A percentile compares a stretch with the other conserved stretches of the same genome.
Conservation (phyloP, 495 filamentous ascomycete genomes). For the Penicillium bovifimosum region DNA sequence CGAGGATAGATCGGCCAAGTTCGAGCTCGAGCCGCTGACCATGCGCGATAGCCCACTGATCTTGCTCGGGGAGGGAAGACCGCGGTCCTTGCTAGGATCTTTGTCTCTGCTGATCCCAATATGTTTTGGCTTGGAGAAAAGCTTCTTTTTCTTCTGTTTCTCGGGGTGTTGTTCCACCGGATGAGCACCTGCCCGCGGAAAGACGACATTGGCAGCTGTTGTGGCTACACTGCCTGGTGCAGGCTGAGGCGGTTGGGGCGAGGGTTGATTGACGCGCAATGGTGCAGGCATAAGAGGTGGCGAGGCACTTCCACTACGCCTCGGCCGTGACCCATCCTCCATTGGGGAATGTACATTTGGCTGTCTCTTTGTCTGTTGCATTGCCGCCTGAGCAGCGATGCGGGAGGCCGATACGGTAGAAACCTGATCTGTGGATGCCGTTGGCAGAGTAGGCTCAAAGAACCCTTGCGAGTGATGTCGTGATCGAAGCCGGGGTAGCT, state of each 20-base stretch:
- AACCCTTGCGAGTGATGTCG: conserved; percentile 77
- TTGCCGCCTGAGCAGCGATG: conserved; percentile 87
- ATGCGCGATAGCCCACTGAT: conserved; percentile 56
- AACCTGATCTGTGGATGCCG: conserved; percentile 51
- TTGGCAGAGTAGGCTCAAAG: conserved; percentile 82
- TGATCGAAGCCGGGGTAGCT: conserved; percentile 38
- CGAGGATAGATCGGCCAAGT: conserved; percentile 60
- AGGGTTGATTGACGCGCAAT: conserved; percentile 28
- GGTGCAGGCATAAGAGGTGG: conserved; percentile 33
- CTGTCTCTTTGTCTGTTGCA: conserved; percentile 73
- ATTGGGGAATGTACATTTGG: conserved; percentile 54
- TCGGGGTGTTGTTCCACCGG: conserved; percentile 42
- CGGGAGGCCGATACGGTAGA: conserved; percentile 65
- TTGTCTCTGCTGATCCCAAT: conserved; percentile 71
- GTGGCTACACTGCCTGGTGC: conserved; percentile 61
- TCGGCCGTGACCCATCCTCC: conserved; percentile 22
- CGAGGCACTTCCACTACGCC: conserved; percentile 41
- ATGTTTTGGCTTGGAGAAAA: conserved; percentile 85
- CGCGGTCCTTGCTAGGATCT: conserved; percentile 57
- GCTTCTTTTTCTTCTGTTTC: conserved; percentile 84
- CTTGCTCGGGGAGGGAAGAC: conserved; percentile 78
- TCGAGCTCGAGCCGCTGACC: conserved; percentile 73
- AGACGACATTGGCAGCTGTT: conserved; percentile 81
- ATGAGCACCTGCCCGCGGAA: conserved; percentile 62
- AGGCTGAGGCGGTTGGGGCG: conserved; percentile 51